Percentiles rank a stretch among this genome's conserved stretches.
These are phyloP conservation scores for Hygrocybe coccinea DNA, from an alignment of 768 basidiomycete species.

Conservation along the genomic window DNA sequence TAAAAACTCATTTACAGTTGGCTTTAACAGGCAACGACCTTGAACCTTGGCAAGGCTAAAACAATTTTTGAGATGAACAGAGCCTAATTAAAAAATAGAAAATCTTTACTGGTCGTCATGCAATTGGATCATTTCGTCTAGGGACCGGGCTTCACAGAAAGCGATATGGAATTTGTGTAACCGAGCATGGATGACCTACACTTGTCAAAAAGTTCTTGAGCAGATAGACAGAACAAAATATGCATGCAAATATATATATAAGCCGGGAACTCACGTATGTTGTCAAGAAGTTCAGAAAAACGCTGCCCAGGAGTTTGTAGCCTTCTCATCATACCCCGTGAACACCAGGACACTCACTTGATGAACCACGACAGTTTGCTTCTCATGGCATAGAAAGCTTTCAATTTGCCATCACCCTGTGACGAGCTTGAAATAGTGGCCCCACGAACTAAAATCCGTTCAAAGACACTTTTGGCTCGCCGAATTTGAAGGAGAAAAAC, in stretches of 20 bases:
- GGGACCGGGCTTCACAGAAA: constrained; percentile 50
- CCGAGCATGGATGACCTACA: constrained; percentile 65
- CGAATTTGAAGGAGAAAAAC: constrained; percentile 68
- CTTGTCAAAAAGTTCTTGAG: constrained; percentile 1
- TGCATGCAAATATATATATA: too few relatives aligned
- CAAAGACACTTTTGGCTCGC: constrained; percentile 65
- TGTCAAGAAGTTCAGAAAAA: constrained; percentile 63
- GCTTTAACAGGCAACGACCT: constrained; percentile 57
- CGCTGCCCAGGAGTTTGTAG: constrained; percentile 34
- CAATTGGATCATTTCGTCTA: constrained; percentile 70
- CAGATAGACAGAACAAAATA: not conserved
- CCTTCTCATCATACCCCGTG: not conserved
- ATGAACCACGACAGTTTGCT: constrained; percentile 79
- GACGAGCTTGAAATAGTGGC: constrained; percentile 29
- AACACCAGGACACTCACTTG: constrained; percentile 48
- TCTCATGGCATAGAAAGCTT: constrained; percentile 71
- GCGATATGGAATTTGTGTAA: constrained; percentile 54
- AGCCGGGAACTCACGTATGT: constrained; percentile 52
- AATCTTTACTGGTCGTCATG: constrained; percentile 65
- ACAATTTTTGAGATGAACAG: not conserved
- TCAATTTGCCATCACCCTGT: constrained; percentile 44
- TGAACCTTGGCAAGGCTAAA: constrained; percentile 59
- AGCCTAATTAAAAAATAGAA: not conserved
- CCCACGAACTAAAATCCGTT: constrained; percentile 63
- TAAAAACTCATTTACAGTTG: constrained; percentile 45